phyloP scores from a whole-genome alignment of 2,329 filamentous ascomycete genomes.

The Colletotrichum lupini region DNA sequence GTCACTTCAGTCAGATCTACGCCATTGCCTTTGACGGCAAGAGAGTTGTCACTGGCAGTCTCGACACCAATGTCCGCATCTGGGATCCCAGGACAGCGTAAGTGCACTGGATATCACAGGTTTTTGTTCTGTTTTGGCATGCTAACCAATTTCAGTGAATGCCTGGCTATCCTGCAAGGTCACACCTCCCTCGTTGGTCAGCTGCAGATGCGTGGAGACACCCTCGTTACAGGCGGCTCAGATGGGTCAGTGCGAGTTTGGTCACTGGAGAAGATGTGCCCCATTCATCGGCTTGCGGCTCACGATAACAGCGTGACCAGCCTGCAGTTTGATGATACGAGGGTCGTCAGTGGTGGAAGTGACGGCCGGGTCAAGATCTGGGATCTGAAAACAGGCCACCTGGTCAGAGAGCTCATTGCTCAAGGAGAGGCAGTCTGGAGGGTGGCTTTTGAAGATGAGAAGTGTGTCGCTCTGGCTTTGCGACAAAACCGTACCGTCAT shows the following conservation, averaged over 20 bases:
- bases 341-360: conserved; percentile 94
- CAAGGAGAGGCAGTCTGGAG: conserved; percentile 97
- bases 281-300: conserved; percentile 93
- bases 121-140: conserved; percentile 8
- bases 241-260: conserved; percentile 97
- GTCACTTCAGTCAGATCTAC: conserved; percentile 99
- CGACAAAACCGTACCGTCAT: conserved; percentile 89
- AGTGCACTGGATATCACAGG: conserved; percentile 45
- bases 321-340: conserved; percentile 94
- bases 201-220: conserved; percentile 94
- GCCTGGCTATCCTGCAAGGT: conserved; percentile 91
- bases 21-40: conserved; percentile 97
- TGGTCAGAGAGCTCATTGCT: conserved; percentile 90
- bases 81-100: conserved; percentile 93
- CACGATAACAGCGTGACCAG: conserved; percentile 99
- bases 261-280: conserved; percentile 89
- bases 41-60: conserved; percentile 91
- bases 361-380: conserved; percentile 99
- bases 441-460: conserved; percentile 98
- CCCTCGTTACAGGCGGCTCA: conserved; percentile 93
- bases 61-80: conserved; percentile 96
- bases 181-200: conserved; percentile 98
- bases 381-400: conserved; percentile 91
- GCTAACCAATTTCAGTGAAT: conserved; percentile 66
- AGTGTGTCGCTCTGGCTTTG: conserved; percentile 94